Evolutionary conservation across 805 yeast genomes (phyloP).

Genomic region (Saccharomycopsis olivae): DNA sequence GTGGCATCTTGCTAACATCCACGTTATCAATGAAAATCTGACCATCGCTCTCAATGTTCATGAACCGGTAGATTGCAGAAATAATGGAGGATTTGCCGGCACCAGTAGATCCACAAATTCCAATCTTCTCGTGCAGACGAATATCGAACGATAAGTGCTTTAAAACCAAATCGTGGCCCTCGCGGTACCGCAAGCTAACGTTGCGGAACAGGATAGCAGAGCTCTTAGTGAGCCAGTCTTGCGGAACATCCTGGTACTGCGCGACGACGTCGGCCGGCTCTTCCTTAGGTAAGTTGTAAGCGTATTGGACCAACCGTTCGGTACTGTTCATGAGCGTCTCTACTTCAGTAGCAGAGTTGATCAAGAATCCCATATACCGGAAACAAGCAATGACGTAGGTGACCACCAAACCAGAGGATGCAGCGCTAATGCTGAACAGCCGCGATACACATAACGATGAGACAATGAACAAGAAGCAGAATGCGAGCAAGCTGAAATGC

Average conservation of each 20-base stretch:
- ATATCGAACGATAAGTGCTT: conserved; percentile 40
- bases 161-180: conserved; percentile 53
- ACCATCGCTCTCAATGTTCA: conserved; percentile 44
- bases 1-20: conserved; percentile 52
- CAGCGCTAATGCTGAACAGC: conserved; percentile 46
- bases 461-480: conserved; percentile 43
- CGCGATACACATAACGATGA: conserved; percentile 49
- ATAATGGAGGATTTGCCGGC: conserved; percentile 72
- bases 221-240: conserved; percentile 46
- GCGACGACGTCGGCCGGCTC: conserved; percentile 34
- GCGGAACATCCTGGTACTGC: not conserved
- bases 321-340: conserved; percentile 52
- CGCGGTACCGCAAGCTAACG: conserved; percentile 52
- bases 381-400: conserved; percentile 49
- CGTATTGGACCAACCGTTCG: conserved; percentile 58
- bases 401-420: conserved; percentile 59
- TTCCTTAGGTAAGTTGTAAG: conserved; percentile 53
- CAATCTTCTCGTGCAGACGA: conserved; percentile 45
- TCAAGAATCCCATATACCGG: conserved; percentile 44
- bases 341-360: conserved; percentile 56
- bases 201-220: conserved; percentile 48
- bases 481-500: conserved; percentile 45
- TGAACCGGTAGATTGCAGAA: conserved; percentile 57
- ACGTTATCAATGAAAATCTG: conserved; percentile 55
- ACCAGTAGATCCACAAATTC: conserved; percentile 60